phyloP scores from a whole-genome alignment of 1,284 basidiomycete species.

The Tilletia walkeri region DNA sequence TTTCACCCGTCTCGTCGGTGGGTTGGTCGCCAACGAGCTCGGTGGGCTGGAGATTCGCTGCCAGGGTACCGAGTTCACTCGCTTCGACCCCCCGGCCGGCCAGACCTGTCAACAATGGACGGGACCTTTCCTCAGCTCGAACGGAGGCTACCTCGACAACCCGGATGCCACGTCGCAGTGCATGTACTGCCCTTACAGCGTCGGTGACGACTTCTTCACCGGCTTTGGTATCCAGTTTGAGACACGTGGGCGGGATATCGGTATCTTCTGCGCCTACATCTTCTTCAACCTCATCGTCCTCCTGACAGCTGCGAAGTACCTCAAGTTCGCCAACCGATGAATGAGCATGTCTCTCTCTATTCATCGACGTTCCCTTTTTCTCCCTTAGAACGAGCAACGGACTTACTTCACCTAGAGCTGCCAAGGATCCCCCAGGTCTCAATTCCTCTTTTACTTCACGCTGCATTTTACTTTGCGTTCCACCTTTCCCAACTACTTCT shows the following conservation, averaged over 20 bases:
- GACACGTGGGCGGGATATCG: slow-evolving; percentile 38
- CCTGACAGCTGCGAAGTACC: slow-evolving; percentile 34
- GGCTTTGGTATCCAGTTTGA: slow-evolving; percentile 69
- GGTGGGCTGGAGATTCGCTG: slow-evolving; percentile 72
- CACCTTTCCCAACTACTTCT: too few relatives aligned
- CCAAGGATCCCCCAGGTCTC: too few relatives aligned
- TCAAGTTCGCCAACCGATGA: slow-evolving; percentile 24
- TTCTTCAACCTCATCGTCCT: slow-evolving; percentile 37
- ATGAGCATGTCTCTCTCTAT: neutral
- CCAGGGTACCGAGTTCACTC: slow-evolving; percentile 64
- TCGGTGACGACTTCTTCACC: slow-evolving; percentile 70
- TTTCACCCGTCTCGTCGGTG: slow-evolving; percentile 45
- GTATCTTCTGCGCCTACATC: slow-evolving; percentile 42
- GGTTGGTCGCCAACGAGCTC: slow-evolving; percentile 76
- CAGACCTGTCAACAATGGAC: slow-evolving; percentile 68
- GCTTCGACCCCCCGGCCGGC: slow-evolving; percentile 69
- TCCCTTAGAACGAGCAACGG: too few relatives aligned
- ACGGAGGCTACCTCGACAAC: slow-evolving; percentile 80
- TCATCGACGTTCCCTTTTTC: too few relatives aligned
- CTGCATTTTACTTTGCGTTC: too few relatives aligned
- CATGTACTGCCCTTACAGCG: slow-evolving; percentile 70
- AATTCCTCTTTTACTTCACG: too few relatives aligned
- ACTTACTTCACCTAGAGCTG: too few relatives aligned
- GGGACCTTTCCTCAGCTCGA: slow-evolving; percentile 56
- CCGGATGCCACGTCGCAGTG: slow-evolving; percentile 65